phyloP scores from a whole-genome alignment of 768 basidiomycete genomes.

The Leccinellum rugosiceps region DNA sequence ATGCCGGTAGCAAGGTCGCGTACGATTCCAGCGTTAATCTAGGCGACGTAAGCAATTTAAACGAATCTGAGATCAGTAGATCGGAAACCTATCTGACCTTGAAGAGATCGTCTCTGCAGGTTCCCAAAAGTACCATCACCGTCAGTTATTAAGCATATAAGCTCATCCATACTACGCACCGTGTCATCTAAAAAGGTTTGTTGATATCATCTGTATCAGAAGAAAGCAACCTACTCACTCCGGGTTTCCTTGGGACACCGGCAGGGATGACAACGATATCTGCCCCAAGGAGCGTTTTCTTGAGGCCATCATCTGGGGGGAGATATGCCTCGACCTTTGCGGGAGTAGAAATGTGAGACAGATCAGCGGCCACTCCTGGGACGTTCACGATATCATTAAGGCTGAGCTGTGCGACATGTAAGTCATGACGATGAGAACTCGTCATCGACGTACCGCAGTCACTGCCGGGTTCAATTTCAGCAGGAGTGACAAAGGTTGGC shows the following conservation, averaged over 20 bases:
- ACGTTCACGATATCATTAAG: slow-evolving; percentile 97
- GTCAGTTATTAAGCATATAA: slow-evolving; percentile 9
- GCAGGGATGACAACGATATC: slow-evolving; percentile 94
- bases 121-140: background rate
- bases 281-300: slow-evolving; percentile 80
- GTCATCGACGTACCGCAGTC: slow-evolving; percentile 53
- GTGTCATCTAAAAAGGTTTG: slow-evolving; percentile 42
- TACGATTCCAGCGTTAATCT: slow-evolving; percentile 99
- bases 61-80: background rate
- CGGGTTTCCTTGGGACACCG: slow-evolving; percentile 94
- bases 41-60: slow-evolving; percentile 7
- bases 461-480: slow-evolving; percentile 83
- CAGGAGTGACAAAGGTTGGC: slow-evolving; percentile 91
- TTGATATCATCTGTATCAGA: background rate
- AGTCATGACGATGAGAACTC: background rate
- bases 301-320: slow-evolving; percentile 74
- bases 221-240: slow-evolving; percentile 48
- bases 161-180: slow-evolving; percentile 32
- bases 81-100: slow-evolving; percentile 52
- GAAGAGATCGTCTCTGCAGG: slow-evolving; percentile 86
- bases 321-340: slow-evolving; percentile 83
- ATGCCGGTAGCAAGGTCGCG: slow-evolving; percentile 89
- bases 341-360: slow-evolving; percentile 89
- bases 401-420: slow-evolving; percentile 51
- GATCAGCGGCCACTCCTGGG: slow-evolving; percentile 94